Conservation (phyloP, 2,329 filamentous ascomycete genomes). For the Clonostachys rhizophaga region DNA sequence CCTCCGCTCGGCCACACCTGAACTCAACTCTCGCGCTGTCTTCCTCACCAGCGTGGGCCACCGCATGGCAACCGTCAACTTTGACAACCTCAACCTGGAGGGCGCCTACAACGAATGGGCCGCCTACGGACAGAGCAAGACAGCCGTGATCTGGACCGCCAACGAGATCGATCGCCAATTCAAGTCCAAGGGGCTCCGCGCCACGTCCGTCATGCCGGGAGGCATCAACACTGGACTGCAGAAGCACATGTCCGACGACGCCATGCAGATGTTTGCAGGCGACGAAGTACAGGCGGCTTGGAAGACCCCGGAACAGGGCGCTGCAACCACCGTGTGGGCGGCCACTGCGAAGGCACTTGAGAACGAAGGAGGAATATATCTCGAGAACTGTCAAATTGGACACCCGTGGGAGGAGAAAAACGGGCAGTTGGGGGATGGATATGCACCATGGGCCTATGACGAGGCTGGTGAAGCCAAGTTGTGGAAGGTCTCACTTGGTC, state of each 20-base stretch:
- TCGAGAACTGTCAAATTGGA: slow-evolving; percentile 27
- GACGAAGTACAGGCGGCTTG: not conserved
- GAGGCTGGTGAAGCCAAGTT: not conserved
- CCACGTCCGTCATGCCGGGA: slow-evolving; percentile 32
- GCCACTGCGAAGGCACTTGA: slow-evolving; percentile 31
- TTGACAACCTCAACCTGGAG: slow-evolving; percentile 10
- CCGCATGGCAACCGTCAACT: slow-evolving; percentile 8
- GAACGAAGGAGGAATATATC: slow-evolving; percentile 35
- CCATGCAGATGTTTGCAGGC: not conserved
- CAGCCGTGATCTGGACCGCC: slow-evolving; percentile 45
- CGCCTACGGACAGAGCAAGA: slow-evolving; percentile 43
- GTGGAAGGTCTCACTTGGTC: not conserved
- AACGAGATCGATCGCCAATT: slow-evolving; percentile 43
- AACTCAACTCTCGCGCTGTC: slow-evolving; percentile 36
- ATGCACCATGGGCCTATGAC: not conserved
- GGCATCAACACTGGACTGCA: slow-evolving; percentile 20
- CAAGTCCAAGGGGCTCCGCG: slow-evolving; percentile 31
- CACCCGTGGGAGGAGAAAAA: not conserved
- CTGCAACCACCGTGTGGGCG: slow-evolving; percentile 37
- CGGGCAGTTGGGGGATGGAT: not conserved
- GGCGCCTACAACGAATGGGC: slow-evolving; percentile 14
- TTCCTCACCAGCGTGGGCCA: slow-evolving; percentile 36
- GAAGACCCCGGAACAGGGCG: slow-evolving; percentile 26
- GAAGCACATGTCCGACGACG: not conserved
- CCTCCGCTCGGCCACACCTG: slow-evolving; percentile 8